Evolutionary conservation across 805 yeast genomes (phyloP), one percentile per base, ranked within the genome.

Genomic region (Metschnikowia proteae): DNA sequence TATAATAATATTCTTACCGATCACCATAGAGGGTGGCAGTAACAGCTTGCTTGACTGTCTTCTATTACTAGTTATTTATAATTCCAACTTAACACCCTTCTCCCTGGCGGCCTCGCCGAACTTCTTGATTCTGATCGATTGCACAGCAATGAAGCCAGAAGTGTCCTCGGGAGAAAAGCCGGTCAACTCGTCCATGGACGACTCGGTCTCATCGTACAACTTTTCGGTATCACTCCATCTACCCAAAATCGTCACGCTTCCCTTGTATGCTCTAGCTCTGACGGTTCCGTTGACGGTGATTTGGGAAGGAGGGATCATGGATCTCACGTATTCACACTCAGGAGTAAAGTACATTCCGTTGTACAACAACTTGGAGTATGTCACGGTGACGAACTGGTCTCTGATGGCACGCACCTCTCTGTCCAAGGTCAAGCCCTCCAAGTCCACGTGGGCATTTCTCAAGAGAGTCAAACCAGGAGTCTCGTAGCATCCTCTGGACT

Each of bases 401-500:
- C 99, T 89, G 69, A 94, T 78, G 53, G 94, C 90, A 71, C 99
- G 86, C 56, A 94, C 98, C 75, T 94, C 99, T 73, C 97, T 86
- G 75, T 94, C 99, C 63, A 94, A 76, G 37, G 96, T 92, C 63
- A 94, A 83, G 63, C 99, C 99, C 78, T 94, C 99, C 62, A 94
- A 77, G 70, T 94, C 99, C 68, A 94, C 82, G 73, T 94, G 99
- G 42, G 98, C 88, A 48, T 82, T 71, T 82, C 99, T 89, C 73
- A 94, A 84, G 54, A 94, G 69, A 53, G 99, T 92, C 63, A 94
- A 82, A 71, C 98, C 99, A 59, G 99, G 99, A 56, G 98, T 96
- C 76, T 94, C 99, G 78, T 94, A 94, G 79, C 99, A 94, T 51
- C 99, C 99, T 80, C 99, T 89, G 56, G 98, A 91, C 74, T 94